Percentiles rank a stretch among this genome's conserved stretches.
phyloP scores from a whole-genome alignment of 2,329 filamentous ascomycete genomes.

The Polychaeton citri region DNA sequence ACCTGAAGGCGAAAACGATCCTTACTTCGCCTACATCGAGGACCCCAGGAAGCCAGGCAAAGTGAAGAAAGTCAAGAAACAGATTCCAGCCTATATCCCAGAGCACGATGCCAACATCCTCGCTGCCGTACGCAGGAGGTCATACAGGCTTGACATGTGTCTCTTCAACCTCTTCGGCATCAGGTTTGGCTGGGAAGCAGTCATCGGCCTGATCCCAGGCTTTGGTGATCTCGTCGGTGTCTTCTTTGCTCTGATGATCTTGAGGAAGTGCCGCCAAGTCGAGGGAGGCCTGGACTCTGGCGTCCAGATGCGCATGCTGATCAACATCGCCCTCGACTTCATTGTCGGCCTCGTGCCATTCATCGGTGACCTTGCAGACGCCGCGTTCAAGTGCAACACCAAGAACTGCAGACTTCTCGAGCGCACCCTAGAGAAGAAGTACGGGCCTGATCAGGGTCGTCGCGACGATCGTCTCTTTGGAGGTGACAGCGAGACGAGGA shows the following conservation, averaged over 20 bases:
- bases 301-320: constrained; percentile 58
- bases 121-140: constrained; percentile 71
- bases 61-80: constrained; percentile 72
- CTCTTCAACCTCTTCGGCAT: constrained; percentile 73
- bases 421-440: constrained; percentile 53
- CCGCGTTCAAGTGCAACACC: constrained; percentile 61
- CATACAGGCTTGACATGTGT: constrained; percentile 73
- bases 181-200: constrained; percentile 75
- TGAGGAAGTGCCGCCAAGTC: constrained; percentile 57
- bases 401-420: constrained; percentile 61
- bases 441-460: constrained; percentile 31
- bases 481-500: constrained; percentile 15
- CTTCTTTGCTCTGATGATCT: constrained; percentile 60
- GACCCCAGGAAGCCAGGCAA: constrained; percentile 61
- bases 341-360: constrained; percentile 60
- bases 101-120: constrained; percentile 69
- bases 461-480: constrained; percentile 14
- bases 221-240: constrained; percentile 64
- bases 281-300: constrained; percentile 58
- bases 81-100: constrained; percentile 69
- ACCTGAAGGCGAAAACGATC: constrained; percentile 46
- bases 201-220: constrained; percentile 73
- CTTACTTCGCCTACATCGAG: constrained; percentile 73
- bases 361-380: constrained; percentile 62
- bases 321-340: constrained; percentile 68